Evolutionary conservation across 805 yeast species (phyloP).

Genomic region (Phaffomyces antillensis): DNA sequence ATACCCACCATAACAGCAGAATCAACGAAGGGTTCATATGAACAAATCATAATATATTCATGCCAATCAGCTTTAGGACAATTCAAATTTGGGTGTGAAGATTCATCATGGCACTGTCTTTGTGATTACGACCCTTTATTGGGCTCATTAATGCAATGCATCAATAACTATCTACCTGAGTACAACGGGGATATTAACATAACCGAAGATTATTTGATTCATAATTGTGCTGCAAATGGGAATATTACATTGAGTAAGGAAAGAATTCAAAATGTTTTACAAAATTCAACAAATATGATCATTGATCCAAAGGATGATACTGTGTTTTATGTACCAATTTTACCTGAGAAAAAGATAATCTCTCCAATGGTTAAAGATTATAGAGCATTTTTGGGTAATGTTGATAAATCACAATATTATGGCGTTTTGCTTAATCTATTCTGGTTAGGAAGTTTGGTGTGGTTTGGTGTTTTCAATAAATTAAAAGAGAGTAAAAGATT

Average conservation of each 20-base stretch:
- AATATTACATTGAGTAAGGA: slow-evolving; percentile 6
- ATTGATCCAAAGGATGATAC: slow-evolving; percentile 1
- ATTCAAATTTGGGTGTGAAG: slow-evolving; percentile 16
- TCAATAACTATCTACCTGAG: slow-evolving; percentile 14
- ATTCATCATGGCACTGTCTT: slow-evolving; percentile 11
- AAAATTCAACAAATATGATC: slow-evolving; percentile 9
- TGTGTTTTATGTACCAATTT: slow-evolving; percentile 12
- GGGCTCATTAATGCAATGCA: slow-evolving; percentile 16
- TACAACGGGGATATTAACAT: not conserved
- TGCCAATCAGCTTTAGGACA: slow-evolving; percentile 15
- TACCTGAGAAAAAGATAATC: slow-evolving; percentile 7
- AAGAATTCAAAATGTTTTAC: slow-evolving; percentile 2
- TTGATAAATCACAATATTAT: slow-evolving; percentile 16
- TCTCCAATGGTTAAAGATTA: slow-evolving; percentile 15
- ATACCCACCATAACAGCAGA: slow-evolving; percentile 3
- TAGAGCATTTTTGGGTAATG: slow-evolving; percentile 20
- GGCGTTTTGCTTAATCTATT: slow-evolving; percentile 18
- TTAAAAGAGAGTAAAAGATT: slow-evolving; percentile 11
- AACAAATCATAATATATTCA: slow-evolving; percentile 18
- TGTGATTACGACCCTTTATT: slow-evolving; percentile 16
- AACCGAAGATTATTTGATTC: slow-evolving; percentile 6
- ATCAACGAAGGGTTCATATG: slow-evolving; percentile 16
- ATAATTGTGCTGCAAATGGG: slow-evolving; percentile 6
- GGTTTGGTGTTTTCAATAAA: slow-evolving; percentile 17
- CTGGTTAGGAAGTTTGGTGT: slow-evolving; percentile 11